Evolutionary conservation across 2,329 filamentous ascomycete genomes (phyloP).

Genomic region (Paecilomyces dactylethromorphus): DNA sequence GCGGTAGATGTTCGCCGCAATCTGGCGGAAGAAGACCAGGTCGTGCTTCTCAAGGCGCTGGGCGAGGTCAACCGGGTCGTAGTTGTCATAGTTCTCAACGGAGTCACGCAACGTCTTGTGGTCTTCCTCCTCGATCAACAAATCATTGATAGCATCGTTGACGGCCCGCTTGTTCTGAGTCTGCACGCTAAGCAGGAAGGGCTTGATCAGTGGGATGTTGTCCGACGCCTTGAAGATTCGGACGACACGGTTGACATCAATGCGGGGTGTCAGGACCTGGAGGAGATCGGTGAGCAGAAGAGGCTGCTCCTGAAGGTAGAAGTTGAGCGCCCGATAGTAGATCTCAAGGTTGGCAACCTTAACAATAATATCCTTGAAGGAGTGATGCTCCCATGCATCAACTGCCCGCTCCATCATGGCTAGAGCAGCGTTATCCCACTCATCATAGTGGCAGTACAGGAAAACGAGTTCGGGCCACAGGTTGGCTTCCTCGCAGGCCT

Average conservation of each 20-base stretch:
- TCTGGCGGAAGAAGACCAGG: conserved; percentile 97
- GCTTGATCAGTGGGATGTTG: conserved; percentile 96
- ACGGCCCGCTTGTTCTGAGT: conserved; percentile 96
- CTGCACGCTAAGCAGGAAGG: conserved; percentile 95
- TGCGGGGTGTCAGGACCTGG: conserved; percentile 81
- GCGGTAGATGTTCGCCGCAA: conserved; percentile 95
- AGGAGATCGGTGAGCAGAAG: conserved; percentile 92
- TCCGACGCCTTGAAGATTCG: conserved; percentile 98
- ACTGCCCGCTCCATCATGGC: conserved; percentile 97
- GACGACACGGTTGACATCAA: conserved; percentile 98
- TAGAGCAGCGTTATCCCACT: conserved; percentile 93
- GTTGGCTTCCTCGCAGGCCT: conserved; percentile 86
- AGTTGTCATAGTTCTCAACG: conserved; percentile 98
- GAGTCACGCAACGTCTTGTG: conserved; percentile 98
- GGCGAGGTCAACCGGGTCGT: conserved; percentile 88
- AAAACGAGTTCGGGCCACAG: conserved; percentile 98
- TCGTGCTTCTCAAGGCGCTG: conserved; percentile 94
- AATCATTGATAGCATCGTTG: conserved; percentile 95
- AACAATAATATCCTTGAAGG: conserved; percentile 97
- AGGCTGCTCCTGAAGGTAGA: conserved; percentile 96
- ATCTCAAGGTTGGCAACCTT: conserved; percentile 99
- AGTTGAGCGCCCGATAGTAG: conserved; percentile 94
- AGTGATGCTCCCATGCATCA: conserved; percentile 98
- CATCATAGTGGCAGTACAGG: conserved; percentile 96
- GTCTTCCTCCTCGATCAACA: conserved; percentile 97